phyloP scores from a whole-genome alignment of 345 rosid species.

The Linum usitatissimum region DNA sequence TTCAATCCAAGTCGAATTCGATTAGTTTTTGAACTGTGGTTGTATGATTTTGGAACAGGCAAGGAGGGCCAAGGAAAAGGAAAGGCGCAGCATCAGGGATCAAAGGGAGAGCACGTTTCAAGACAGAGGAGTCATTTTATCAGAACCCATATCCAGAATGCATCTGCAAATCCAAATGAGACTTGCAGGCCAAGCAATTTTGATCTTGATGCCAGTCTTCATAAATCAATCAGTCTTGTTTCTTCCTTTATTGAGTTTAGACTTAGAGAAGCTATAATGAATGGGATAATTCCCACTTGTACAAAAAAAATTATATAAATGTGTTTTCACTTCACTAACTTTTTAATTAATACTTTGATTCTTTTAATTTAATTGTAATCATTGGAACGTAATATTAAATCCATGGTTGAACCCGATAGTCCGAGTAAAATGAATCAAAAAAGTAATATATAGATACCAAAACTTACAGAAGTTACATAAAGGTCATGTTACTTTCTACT shows the following conservation, averaged over 20 bases:
- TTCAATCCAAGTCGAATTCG: background rate
- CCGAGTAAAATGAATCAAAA: no score
- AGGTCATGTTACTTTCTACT: no score
- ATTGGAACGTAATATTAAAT: background rate
- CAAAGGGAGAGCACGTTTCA: constrained; percentile 66
- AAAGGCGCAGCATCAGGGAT: constrained; percentile 54
- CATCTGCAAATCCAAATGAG: constrained; percentile 45
- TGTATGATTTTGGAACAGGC: constrained; percentile 30
- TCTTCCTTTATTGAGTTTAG: background rate
- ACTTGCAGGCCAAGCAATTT: background rate
- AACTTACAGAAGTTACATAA: no score
- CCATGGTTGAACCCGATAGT: no score
- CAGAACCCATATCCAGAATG: constrained; percentile 90
- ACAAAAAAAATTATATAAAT: background rate
- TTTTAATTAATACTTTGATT: background rate
- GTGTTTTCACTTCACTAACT: background rate
- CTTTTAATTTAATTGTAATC: background rate
- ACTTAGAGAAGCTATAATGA: background rate
- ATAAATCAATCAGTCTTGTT: background rate
- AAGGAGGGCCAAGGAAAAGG: constrained; percentile 76
- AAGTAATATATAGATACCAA: no score
- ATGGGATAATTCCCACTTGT: background rate
- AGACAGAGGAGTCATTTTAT: constrained; percentile 85
- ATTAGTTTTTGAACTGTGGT: background rate
- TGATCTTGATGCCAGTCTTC: background rate